Evolutionary conservation across 305 asterid species (phyloP), one percentile per base, ranked within the genome.

Genomic region (Petunia hybrid): DNA sequence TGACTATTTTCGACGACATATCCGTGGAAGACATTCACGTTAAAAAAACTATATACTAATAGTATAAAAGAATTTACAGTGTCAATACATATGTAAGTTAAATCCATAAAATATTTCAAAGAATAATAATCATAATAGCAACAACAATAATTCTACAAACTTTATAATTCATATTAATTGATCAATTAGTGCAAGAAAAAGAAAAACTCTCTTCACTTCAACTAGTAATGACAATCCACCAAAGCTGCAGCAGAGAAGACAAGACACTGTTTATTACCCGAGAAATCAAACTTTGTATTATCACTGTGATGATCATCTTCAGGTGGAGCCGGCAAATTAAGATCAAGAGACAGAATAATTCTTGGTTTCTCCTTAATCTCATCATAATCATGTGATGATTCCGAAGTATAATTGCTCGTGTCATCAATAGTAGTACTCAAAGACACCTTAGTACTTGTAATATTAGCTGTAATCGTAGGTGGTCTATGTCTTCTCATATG

Each of bases 401-500:
- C 5, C 22, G 80, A 76, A 45, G 60, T 82, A 9, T 75, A 68
- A 38, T 14, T 74, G 80, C 67, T 65, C 10, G 61, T 65, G 35
- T 65, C 81, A 65, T 45, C 74, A 70, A 70, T 59, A 3, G 48
- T 14, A 39, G 31, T 59, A 3, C 31, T 59, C 64, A 59, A 16
- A 5, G 64, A 59, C 64, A 43, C 16, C 67, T 70, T 83, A 8
- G 80, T 38, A 51, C 69, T 22, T 53, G 60, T 35, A 22, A 22
- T 22, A 22, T 22, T 22, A 14, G 60, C 46, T 56, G 41, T 74
- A 4, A 66, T 36, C 2, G 65, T 65, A 8, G 92, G 83, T 14
- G 89, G 86, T 79, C 97, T 85, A 40, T 94, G 98, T 51, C 94
- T 87, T 80, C 98, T 88, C 98, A 94, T 94, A 66, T 94, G 98